Evolutionary conservation across 2,329 filamentous ascomycete species (phyloP), one percentile per base, ranked within the genome.

Genomic region (Beauveria asiatica): DNA sequence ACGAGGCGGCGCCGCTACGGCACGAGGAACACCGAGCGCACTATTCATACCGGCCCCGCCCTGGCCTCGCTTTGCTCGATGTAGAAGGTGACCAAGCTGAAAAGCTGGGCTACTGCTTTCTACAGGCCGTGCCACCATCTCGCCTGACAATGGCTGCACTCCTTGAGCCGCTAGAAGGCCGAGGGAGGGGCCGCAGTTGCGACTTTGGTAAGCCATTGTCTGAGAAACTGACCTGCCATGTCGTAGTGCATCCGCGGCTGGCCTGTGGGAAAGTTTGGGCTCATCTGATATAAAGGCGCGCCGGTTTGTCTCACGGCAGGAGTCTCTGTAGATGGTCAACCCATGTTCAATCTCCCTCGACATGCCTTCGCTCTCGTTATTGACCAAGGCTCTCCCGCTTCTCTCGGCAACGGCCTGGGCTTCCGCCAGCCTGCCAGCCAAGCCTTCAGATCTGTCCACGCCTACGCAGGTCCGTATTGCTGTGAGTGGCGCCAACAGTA

Each of bases 381-480:
- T 61, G 17, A 17, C 42, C 59, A 57, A 52, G 48, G 45, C 48
- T n/a, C 54, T 57, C 10, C 46, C 59, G 16, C n/a, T 27, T 10
- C 23, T 57, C 23, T 41, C 59, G 13, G 59, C 48, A 8, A 46
- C 46, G 5, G 59, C 49, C 16, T n/a, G 53, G 45, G 59, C 53
- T 57, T 16, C 54, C 11, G 60, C 60, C 25, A 75, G 71, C 57
- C 79, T 75, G 63, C 80, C 80, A 8, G 53, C 74, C 7, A 76
- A 76, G 41, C 80, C 80, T 1, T 46, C 64, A 1, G 81, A 83
- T 64, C 62, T 76, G 69, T 78, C 80, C 3, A 83, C 80, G 1
- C 80, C 81, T 3, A 73, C 77, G 19, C 81, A 83, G 67, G 80
- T 83, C 66, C 78, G 81, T 5, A 70, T 83, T 57, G 76, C 80